Conservation (phyloP, 495 filamentous ascomycete genomes). For the Lasiosphaeria hispida region DNA sequence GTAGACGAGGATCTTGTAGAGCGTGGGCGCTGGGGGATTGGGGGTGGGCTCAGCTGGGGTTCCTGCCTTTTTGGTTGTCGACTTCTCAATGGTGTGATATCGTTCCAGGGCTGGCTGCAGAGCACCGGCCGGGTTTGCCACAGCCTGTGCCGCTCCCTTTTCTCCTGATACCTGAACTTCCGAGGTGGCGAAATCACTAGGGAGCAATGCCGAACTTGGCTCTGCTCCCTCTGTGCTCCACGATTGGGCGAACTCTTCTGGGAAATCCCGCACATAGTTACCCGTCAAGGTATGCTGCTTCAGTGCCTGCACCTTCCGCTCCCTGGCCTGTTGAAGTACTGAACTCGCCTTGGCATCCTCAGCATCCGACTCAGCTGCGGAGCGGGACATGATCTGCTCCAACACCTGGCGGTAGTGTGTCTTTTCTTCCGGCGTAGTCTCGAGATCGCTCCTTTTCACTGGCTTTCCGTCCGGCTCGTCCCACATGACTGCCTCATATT, state of each 20-base stretch:
- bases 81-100: slow-evolving; percentile 1
- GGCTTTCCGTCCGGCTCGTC: slow-evolving; percentile 23
- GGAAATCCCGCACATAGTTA: slow-evolving; percentile 46
- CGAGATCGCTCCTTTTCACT: not conserved
- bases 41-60: slow-evolving; percentile 33
- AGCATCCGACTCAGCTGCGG: slow-evolving; percentile 12
- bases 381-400: slow-evolving; percentile 24
- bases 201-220: slow-evolving; percentile 14
- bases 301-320: not conserved
- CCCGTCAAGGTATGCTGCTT: slow-evolving; percentile 31
- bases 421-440: slow-evolving; percentile 5
- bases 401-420: slow-evolving; percentile 23
- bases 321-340: not conserved
- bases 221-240: slow-evolving; percentile 28
- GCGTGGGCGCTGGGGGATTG: too few species aligned
- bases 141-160: not conserved
- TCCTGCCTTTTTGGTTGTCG: slow-evolving; percentile 1
- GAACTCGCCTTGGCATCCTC: slow-evolving; percentile 4
- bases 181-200: slow-evolving; percentile 12
- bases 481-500: slow-evolving; percentile 12
- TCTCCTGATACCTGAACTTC: not conserved
- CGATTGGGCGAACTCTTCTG: slow-evolving; percentile 42
- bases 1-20: slow-evolving; percentile 73
- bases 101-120: slow-evolving; percentile 40
- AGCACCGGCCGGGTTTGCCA: slow-evolving; percentile 13